phyloP scores from a whole-genome alignment of 164 flowering plant genomes.

The Stephania japonica region DNA sequence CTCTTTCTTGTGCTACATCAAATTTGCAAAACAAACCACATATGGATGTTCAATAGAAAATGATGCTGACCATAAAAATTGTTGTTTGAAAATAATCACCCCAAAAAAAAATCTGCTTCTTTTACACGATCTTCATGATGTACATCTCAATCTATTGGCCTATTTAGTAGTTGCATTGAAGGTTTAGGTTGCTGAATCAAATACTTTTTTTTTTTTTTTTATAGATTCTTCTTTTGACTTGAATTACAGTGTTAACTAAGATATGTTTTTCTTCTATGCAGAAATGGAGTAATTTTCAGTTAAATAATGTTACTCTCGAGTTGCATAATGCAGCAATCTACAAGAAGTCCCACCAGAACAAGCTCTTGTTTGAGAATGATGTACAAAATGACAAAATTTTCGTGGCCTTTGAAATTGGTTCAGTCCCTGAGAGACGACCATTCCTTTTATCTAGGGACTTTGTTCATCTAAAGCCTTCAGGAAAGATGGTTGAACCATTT shows the following conservation, averaged over 20 bases:
- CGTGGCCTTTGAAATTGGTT: slow-evolving; percentile 29
- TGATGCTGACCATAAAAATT: too few species aligned
- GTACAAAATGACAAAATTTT: slow-evolving; percentile 19
- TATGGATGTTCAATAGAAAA: too few species aligned
- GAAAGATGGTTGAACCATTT: slow-evolving; percentile 16
- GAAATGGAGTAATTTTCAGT: slow-evolving; percentile 31
- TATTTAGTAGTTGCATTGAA: too few species aligned
- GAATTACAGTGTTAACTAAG: background rate
- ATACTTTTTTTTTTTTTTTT: too few species aligned
- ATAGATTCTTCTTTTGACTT: background rate
- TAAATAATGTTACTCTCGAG: slow-evolving; percentile 22
- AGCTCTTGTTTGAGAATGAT: background rate
- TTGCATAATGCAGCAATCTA: slow-evolving; percentile 16
- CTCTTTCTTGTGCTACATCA: too few species aligned
- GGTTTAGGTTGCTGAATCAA: too few species aligned
- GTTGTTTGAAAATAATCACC: too few species aligned
- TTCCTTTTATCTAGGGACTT: slow-evolving; percentile 44
- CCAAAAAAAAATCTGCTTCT: too few species aligned
- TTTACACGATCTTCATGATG: too few species aligned
- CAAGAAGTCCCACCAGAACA: background rate
- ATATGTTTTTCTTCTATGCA: slow-evolving; percentile 6
- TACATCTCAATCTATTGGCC: too few species aligned
- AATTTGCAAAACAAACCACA: too few species aligned
- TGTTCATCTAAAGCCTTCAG: slow-evolving; percentile 23
- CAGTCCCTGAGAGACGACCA: slow-evolving; percentile 31